phyloP scores from a whole-genome alignment of 208 protist species.

The Naegleria lovaniensis region DNA sequence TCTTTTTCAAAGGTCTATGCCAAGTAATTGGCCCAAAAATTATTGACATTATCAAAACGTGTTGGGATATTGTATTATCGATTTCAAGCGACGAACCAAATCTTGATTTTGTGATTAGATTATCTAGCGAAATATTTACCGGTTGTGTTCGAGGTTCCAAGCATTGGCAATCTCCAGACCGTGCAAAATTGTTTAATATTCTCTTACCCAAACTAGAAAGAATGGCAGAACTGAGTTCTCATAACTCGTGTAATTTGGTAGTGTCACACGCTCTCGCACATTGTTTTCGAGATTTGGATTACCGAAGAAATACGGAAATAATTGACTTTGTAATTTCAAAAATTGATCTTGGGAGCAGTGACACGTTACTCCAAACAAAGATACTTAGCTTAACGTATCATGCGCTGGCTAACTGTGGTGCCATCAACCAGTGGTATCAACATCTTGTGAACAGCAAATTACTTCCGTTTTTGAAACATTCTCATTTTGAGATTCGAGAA shows the following conservation, averaged over 20 bases:
- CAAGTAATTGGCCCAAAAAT: slow-evolving; percentile 21
- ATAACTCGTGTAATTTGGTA: neutral
- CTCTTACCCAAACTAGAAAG: neutral
- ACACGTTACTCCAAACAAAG: neutral
- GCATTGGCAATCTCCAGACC: neutral
- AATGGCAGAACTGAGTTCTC: neutral
- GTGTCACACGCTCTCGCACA: neutral
- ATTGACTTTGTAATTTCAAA: neutral
- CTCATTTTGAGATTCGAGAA: neutral
- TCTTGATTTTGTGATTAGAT: neutral
- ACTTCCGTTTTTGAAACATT: neutral
- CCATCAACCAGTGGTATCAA: neutral
- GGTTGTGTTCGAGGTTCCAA: neutral
- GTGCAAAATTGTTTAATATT: neutral
- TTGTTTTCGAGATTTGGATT: neutral
- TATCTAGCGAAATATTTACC: neutral
- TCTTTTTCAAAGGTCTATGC: slow-evolving; percentile 20
- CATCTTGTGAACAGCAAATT: neutral
- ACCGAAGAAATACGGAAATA: neutral
- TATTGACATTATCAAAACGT: neutral
- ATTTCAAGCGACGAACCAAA: neutral
- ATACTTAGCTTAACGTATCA: neutral
- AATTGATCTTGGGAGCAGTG: neutral
- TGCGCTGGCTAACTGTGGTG: neutral
- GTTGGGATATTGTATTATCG: neutral